Base-by-base conservation (phyloP, 2,329 filamentous ascomycete species). In the Fusarium acutatum region DNA sequence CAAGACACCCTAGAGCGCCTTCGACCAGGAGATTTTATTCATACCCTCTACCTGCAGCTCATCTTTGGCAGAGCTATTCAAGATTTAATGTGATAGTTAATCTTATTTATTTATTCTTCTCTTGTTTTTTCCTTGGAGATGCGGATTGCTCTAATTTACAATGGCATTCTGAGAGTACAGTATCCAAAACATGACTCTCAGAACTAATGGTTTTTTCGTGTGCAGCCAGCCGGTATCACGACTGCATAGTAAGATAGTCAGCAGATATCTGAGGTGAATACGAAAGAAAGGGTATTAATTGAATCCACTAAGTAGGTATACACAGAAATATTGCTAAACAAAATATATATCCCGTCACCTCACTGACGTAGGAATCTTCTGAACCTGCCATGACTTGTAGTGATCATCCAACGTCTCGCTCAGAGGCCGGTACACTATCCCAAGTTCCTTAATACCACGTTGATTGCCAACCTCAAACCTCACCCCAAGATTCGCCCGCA, bases 301-400 rank as follows among this genome's bases (percentile, higher is more conserved):
- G 0, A 32, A 4, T 32, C 0, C 0, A 32, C 22, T 18, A 24
- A 18, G 13, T 10, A 32, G 5, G 22, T 10, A 24, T 3, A 15
- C 6, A 24, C 11, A 24, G 10, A 24, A 24, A 0, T 3, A 32
- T 26, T 12, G 14, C 14, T 9, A 22, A 22, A 5, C 6, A 35
- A 9, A 24, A 50, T 0, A 0, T 4, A 4, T 22, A 26, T 5
- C 18, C 50, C 7, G 10, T 53, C 20, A 18, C 14, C 24, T 53
- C 3, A 53, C 20, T 40, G 24, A 5, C 20, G 20, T n/a, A 10
- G 43, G 43, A 14, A 12, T 8, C 32, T 58, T 58, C 14, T 58
- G 54, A 32, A 6, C 54, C 6, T 14, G 18, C 54, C 54, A 58
- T 7, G 54, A 58, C 6, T 58, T 58, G 14, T 58, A 58, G 38